Base-by-base conservation (phyloP, 805 yeast species). In the Yarrowia sp. region DNA sequence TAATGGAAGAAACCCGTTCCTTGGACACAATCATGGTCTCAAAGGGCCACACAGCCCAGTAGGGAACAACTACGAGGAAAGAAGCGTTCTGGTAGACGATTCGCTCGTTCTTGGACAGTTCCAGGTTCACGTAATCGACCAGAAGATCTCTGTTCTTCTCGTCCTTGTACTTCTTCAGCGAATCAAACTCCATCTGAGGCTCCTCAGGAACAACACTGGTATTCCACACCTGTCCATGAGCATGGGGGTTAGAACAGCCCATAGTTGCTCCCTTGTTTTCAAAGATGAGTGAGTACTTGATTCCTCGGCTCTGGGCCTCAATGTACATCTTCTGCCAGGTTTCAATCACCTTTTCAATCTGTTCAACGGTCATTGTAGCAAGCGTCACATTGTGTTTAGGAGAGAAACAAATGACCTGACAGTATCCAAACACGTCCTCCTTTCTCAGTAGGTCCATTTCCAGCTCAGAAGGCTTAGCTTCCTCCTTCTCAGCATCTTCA, bases 21-120 rank as follows among this genome's bases (percentile, higher is more conserved):
- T 86, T 86, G n/a, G 91, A 75, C 7, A 89, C 77, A 42, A 89
- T 79, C 78, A 89, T 78, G 7, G 91, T 86, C 77, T 89, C 92
- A 75, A 88, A 89, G 15, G 94, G 94, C 93, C 93, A 89, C 43
- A 86, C 82, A 7, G 92, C 93, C 94, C 94, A 89, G 75, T 86
- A 89, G 68, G 93, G 93, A 19, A 89, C 92, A 11, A 89, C 86
- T 5, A 84, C 90, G 26, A 89, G 73, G 72, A 89, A 89, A 4
- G 86, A 80, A 69, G 85, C 90, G 75, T 89, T 89, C 69, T 84
- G 82, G 26, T 82, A 79, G 14, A 89, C 87, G 43, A 87, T 72
- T 69, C 93, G 83, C 48, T 80, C 75, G 38, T 45, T 16, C 19
- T 72, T 56, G 38, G 72, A 75, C 43, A 86, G 73, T 77, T 88